These are phyloP conservation scores for Breviolum minutum DNA, from an alignment of 73 alveolate genomes.

Conservation along the genomic window DNA sequence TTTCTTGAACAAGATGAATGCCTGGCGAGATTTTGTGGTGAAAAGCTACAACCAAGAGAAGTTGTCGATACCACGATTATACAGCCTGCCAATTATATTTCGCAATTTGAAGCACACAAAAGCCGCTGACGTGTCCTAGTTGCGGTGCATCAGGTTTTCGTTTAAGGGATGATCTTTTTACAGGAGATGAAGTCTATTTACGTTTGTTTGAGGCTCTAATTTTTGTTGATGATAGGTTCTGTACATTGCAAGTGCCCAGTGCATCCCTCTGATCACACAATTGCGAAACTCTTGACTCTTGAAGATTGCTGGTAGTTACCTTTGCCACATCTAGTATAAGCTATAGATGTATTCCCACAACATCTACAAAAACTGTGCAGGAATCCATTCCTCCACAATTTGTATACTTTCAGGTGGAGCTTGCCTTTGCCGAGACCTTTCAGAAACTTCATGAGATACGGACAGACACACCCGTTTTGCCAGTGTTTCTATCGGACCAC, in stretches of 20 bases:
- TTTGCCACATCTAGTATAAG: too few relatives aligned
- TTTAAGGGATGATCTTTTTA: too few relatives aligned
- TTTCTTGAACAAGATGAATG: background rate
- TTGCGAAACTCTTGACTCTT: too few relatives aligned
- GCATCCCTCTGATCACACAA: background rate
- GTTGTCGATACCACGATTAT: background rate
- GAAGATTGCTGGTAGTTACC: too few relatives aligned
- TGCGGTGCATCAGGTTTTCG: too few relatives aligned
- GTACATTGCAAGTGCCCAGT: background rate
- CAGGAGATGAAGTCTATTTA: too few relatives aligned
- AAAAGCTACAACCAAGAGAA: background rate
- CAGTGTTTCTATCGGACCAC: background rate
- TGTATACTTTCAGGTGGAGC: background rate
- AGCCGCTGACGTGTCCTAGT: background rate
- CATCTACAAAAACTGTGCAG: too few relatives aligned
- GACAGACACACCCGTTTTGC: background rate
- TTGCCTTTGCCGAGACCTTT: background rate
- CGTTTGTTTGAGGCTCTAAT: background rate
- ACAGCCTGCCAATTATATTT: background rate
- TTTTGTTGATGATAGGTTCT: background rate
- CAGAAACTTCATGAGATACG: conserved; percentile 20
- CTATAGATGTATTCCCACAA: too few relatives aligned
- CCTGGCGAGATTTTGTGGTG: background rate
- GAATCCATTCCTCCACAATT: too few relatives aligned
- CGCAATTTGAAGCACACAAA: background rate